Evolutionary conservation across 441 rosid genomes (phyloP).

Genomic region (Erysimum pusillum): DNA sequence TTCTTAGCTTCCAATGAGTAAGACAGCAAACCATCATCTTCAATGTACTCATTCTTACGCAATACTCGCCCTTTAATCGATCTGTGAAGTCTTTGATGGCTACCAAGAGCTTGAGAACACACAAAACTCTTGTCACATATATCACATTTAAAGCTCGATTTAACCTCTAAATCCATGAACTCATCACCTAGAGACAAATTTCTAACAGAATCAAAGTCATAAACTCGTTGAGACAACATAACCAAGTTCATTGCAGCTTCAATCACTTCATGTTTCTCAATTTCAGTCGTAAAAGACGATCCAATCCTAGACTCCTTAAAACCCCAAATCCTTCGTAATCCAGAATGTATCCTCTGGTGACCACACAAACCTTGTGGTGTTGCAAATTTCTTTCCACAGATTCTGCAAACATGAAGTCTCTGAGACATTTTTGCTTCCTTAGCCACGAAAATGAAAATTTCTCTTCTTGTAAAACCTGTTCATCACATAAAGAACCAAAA

Average conservation of each 20-base stretch:
- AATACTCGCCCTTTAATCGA: too few species aligned
- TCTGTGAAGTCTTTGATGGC: too few species aligned
- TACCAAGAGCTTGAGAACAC: too few species aligned
- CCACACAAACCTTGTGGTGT: slow-evolving; percentile 4
- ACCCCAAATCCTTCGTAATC: not conserved
- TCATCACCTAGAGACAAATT: slow-evolving; percentile 27
- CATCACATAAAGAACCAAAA: not conserved
- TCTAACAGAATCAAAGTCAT: slow-evolving; percentile 26
- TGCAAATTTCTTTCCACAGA: not conserved
- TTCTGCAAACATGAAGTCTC: slow-evolving; percentile 1
- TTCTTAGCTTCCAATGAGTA: too few species aligned
- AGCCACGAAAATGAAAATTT: not conserved
- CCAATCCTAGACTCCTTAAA: not conserved
- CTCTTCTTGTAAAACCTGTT: slow-evolving; percentile 2
- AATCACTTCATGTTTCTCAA: slow-evolving; percentile 52
- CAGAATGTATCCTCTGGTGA: slow-evolving; percentile 10
- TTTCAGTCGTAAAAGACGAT: slow-evolving; percentile 47
- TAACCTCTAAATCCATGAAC: slow-evolving; percentile 7
- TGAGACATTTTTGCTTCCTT: slow-evolving; percentile 5
- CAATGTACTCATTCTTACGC: too few species aligned
- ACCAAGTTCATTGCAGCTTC: slow-evolving; percentile 68
- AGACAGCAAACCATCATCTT: too few species aligned
- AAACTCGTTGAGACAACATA: slow-evolving; percentile 60
- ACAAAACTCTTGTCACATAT: not conserved
- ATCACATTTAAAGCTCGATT: too few species aligned